These are phyloP conservation scores for Arxiozyma bovina DNA, from an alignment of 1,139 yeast genomes.

Conservation along the genomic window DNA sequence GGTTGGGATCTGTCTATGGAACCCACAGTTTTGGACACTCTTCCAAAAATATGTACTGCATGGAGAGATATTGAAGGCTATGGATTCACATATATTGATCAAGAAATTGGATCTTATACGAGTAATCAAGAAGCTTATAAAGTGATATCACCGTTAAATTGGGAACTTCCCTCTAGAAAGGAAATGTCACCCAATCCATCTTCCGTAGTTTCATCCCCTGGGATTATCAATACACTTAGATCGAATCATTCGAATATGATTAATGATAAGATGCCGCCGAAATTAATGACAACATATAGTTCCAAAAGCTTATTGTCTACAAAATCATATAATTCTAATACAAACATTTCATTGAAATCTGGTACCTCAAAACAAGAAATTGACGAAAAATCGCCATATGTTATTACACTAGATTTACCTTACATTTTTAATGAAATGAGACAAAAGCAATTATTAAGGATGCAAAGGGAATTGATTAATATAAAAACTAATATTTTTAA, in stretches of 20 bases:
- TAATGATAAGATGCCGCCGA: background rate
- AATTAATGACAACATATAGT: conserved; percentile 5
- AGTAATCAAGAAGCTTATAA: conserved; percentile 3
- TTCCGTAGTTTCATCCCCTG: background rate
- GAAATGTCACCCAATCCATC: background rate
- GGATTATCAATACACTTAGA: background rate
- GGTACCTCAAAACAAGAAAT: background rate
- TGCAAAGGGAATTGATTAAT: conserved; percentile 2
- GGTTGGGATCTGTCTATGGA: conserved; percentile 29
- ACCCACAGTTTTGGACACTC: conserved; percentile 27
- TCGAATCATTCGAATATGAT: background rate
- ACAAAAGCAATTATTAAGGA: conserved; percentile 14
- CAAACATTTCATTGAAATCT: conserved; percentile 8
- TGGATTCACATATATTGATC: conserved; percentile 28
- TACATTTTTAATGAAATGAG: conserved; percentile 25
- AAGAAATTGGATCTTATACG: conserved; percentile 21
- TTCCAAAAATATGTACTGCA: conserved; percentile 21
- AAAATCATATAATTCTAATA: conserved; percentile 5
- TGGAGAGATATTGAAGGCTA: conserved; percentile 33
- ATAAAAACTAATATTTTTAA: conserved; percentile 7
- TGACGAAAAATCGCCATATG: conserved; percentile 19
- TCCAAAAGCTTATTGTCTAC: conserved; percentile 7
- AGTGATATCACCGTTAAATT: background rate
- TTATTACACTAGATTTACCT: conserved; percentile 27
- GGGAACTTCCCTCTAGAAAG: background rate